These are phyloP conservation scores for Achaetomiella virescens DNA, from an alignment of 495 filamentous ascomycete genomes.

Conservation along the genomic window DNA sequence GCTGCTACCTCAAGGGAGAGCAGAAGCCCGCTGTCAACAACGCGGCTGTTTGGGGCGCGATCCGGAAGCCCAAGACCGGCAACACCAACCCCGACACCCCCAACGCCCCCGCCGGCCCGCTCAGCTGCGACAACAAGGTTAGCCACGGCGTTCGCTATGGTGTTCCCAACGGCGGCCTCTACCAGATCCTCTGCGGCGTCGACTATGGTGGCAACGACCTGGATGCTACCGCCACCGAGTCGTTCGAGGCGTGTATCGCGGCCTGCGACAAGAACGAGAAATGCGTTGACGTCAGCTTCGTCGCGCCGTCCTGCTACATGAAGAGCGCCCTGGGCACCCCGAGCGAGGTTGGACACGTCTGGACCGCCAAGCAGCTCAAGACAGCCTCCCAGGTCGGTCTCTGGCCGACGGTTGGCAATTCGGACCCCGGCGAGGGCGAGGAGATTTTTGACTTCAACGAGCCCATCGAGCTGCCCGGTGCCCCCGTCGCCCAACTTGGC, in stretches of 20 bases:
- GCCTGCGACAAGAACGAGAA: neutral
- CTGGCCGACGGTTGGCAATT: neutral
- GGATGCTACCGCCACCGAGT: neutral
- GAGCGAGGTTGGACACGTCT: neutral
- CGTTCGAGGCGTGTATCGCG: neutral
- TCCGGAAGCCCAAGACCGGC: neutral
- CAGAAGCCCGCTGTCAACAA: neutral
- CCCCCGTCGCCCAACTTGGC: neutral
- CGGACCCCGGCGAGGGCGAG: neutral
- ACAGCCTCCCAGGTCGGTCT: neutral
- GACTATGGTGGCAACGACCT: neutral
- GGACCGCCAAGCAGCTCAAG: slow-evolving; percentile 2
- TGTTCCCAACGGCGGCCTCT: neutral
- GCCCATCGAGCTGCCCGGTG: neutral
- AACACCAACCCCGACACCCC: neutral
- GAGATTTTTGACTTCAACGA: neutral
- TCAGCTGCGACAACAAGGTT: slow-evolving; percentile 1
- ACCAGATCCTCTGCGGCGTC: neutral
- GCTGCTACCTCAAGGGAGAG: slow-evolving; percentile 10
- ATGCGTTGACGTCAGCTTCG: neutral
- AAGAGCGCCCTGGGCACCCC: neutral
- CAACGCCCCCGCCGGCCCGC: neutral
- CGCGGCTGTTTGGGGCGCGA: neutral
- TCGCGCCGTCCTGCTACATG: neutral
- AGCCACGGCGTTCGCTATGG: neutral